A percentile compares a stretch with the other conserved stretches of the same genome.
phyloP scores from a whole-genome alignment of 2,329 filamentous ascomycete species.

The Diaporthe aspalathi region DNA sequence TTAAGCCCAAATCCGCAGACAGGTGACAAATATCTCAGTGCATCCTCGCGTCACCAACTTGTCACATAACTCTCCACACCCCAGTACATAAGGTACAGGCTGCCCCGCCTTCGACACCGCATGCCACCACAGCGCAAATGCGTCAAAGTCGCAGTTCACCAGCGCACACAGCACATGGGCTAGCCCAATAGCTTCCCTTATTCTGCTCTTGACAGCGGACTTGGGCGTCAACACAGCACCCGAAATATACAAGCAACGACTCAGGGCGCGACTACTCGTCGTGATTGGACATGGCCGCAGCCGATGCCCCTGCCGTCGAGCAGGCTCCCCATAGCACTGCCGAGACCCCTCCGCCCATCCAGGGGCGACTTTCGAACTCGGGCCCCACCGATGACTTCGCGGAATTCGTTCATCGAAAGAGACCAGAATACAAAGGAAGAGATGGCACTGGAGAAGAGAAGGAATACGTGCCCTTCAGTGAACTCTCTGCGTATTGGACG shows the following conservation, averaged over 20 bases:
- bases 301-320: background rate
- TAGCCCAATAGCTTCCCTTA: background rate
- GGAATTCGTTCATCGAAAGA: background rate
- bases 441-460: background rate
- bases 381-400: background rate
- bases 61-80: background rate
- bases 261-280: background rate
- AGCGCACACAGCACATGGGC: background rate
- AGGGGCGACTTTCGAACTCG: background rate
- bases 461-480: background rate
- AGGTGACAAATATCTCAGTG: background rate
- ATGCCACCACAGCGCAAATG: background rate
- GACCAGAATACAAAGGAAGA: background rate
- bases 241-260: background rate
- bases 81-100: background rate
- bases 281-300: background rate
- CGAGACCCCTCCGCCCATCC: background rate
- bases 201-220: background rate
- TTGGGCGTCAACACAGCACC: background rate
- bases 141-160: background rate
- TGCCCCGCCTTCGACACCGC: background rate
- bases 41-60: background rate
- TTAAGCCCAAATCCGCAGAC: background rate
- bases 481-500: background rate
- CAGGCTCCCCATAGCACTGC: background rate